Evolutionary conservation across 495 filamentous ascomycete genomes (phyloP).

Genomic region (Lophiotrema nucula): DNA sequence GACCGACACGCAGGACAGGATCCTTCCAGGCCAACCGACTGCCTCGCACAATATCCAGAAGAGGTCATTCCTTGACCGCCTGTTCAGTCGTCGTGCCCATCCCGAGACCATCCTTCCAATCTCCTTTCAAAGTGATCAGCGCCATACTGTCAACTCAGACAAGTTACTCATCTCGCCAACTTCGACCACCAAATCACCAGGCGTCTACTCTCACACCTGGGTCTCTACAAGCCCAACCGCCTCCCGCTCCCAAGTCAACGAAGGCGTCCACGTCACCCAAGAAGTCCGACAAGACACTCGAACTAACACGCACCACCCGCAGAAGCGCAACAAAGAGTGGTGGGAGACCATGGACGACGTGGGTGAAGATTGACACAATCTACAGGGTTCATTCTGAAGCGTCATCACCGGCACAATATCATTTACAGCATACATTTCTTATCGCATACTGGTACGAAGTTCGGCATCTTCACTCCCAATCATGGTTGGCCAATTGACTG

Average conservation of each 20-base stretch:
- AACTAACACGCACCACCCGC: not conserved
- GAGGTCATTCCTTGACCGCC: conserved; percentile 3
- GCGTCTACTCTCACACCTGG: conserved; percentile 10
- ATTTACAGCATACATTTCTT: too few species aligned
- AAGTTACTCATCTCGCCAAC: conserved; percentile 3
- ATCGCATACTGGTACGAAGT: too few species aligned
- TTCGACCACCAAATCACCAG: not conserved
- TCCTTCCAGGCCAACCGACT: too few species aligned
- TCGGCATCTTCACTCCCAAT: too few species aligned
- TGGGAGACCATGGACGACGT: too few species aligned
- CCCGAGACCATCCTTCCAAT: conserved; percentile 4
- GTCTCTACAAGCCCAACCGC: not conserved
- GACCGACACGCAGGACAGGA: too few species aligned
- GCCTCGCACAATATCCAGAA: too few species aligned
- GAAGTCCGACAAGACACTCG: conserved; percentile 22
- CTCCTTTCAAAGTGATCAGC: not conserved
- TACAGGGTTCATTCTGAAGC: too few species aligned
- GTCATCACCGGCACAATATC: too few species aligned
- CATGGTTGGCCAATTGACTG: too few species aligned
- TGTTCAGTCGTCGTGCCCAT: not conserved
- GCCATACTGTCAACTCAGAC: not conserved
- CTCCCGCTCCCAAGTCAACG: not conserved
- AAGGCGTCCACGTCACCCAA: conserved; percentile 12
- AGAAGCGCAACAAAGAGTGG: too few species aligned
- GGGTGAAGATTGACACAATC: too few species aligned